Conservation (phyloP, 441 rosid genomes). For the Monsonia emarginata region DNA sequence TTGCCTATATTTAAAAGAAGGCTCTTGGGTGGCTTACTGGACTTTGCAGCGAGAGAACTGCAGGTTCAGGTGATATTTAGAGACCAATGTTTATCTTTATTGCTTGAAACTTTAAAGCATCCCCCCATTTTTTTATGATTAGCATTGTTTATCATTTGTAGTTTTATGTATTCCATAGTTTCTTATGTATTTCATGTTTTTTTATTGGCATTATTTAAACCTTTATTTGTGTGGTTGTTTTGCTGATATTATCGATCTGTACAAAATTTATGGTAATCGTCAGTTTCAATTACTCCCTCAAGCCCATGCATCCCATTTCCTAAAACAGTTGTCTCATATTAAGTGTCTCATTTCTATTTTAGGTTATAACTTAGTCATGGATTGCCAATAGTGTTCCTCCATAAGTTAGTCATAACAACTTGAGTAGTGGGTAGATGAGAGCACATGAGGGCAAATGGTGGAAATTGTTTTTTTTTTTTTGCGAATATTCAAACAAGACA, state of each 20-base stretch:
- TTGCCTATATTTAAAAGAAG: slow-evolving; percentile 92
- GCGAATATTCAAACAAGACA: no score
- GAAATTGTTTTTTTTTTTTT: no score
- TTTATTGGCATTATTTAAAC: background rate
- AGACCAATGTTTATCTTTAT: background rate
- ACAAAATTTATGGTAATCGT: background rate
- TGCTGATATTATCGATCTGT: background rate
- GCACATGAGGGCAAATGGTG: no score
- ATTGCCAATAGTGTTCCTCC: no score
- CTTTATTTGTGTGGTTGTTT: background rate
- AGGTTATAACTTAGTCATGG: no score
- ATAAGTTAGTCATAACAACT: no score
- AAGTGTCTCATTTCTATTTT: no score
- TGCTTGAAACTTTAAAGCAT: background rate
- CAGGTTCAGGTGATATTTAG: slow-evolving; percentile 74
- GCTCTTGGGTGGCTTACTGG: slow-evolving; percentile 91
- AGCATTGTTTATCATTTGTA: background rate
- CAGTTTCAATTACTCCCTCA: background rate
- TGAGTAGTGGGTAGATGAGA: no score
- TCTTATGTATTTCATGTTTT: background rate
- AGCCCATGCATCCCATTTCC: no score
- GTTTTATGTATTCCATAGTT: background rate
- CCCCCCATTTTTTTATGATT: background rate
- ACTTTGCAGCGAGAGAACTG: slow-evolving; percentile 95
- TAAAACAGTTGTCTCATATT: no score